Conservation (phyloP, 768 basidiomycete species). For the Podaxis sp. region DNA sequence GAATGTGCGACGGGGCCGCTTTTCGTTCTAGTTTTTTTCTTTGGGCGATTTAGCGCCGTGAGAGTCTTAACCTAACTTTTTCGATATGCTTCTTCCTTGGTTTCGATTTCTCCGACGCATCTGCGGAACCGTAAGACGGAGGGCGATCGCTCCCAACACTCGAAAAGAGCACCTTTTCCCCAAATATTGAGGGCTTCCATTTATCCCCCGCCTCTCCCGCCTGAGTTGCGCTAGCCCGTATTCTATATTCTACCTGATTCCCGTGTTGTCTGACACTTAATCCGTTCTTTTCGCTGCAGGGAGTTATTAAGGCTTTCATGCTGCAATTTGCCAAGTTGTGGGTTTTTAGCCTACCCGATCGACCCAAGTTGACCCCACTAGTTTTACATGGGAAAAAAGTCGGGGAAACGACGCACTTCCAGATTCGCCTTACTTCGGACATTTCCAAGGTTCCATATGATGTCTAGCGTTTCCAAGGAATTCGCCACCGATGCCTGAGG, state of each 20-base stretch:
- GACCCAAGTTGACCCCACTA: background rate
- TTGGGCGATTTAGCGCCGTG: background rate
- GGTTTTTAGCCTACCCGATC: background rate
- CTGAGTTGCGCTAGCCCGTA: background rate
- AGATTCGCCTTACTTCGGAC: background rate
- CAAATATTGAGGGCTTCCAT: background rate
- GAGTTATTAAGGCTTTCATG: background rate
- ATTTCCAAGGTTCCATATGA: background rate
- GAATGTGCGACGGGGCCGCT: background rate
- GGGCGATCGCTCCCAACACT: background rate
- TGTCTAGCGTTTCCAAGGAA: background rate
- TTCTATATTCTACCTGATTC: background rate
- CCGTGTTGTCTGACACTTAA: slow-evolving; percentile 6
- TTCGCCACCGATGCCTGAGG: background rate
- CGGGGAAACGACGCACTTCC: background rate
- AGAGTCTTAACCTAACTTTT: background rate
- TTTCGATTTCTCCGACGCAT: background rate
- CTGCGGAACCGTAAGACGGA: slow-evolving; percentile 4
- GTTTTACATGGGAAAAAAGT: slow-evolving; percentile 7
- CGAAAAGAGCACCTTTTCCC: background rate
- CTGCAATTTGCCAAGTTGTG: background rate
- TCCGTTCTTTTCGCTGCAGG: slow-evolving; percentile 9
- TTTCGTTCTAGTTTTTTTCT: background rate
- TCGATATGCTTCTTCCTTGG: background rate
- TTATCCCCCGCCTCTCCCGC: background rate